Base-by-base conservation (phyloP, 495 filamentous ascomycete genomes). In the Penicillium cataractarum region DNA sequence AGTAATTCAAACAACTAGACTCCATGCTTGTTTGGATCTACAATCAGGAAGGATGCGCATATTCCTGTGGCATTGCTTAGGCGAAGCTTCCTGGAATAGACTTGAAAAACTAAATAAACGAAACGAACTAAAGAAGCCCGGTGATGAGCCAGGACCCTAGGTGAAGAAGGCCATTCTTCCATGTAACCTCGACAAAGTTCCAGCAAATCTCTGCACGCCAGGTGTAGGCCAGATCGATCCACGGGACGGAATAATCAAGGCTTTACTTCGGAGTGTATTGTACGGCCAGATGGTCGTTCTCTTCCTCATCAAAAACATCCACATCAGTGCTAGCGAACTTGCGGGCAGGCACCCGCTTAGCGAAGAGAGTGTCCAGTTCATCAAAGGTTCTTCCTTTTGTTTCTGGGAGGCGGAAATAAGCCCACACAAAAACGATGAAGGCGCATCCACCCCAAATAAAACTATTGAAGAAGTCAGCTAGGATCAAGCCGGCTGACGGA, bases 361-460 rank as follows among this genome's bases (percentile, higher is more conserved):
- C 46, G 22, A 50, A 50, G 13, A 50, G 26, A 29, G 26, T 50
- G 6, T 50, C 46, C 12, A 50, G 46, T 50, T 50, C 46, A 5
- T 50, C 46, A 17, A 27, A 50, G 0, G 46, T 50, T 29, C 46
- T 50, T 27, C 46, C 46, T 24, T 29, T 29, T 13, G 46, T 50
- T 27, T 50, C 46, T 17, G 46, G 46, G 15, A 50, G 46, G 22
- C 46, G 46, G 46, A 50, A 50, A 8, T 50, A 50, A 15, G 46
- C 24, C 46, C 46, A 46, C 22, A 22, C 42, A 46, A 50, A 26
- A 21, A 27, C 46, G 26, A 50, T 6, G 10, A 50, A 17, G 6
- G 46, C 13, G 21, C 46, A 50, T 24, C 42, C 42, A 24, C 42
- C 42, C 42, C 42, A 46, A 3, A 29, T 6, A 50, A 50, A 29